Conservation (phyloP, 768 basidiomycete species). For the Fomitopsis serialis region DNA sequence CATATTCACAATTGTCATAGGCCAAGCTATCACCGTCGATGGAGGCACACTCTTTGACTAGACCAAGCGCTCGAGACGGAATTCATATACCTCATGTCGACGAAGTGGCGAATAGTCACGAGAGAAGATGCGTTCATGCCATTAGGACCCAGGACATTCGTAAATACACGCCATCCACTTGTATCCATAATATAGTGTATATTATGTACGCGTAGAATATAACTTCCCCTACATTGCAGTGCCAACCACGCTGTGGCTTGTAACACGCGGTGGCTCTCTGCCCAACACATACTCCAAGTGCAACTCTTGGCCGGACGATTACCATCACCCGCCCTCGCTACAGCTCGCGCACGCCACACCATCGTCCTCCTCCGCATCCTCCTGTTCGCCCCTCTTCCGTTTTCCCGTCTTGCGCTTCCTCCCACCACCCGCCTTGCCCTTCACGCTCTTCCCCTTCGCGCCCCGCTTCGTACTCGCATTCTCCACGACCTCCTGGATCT, state of each 20-base stretch:
- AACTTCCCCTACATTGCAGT: too few relatives aligned
- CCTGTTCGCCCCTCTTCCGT: conserved; percentile 9
- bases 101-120: too few relatives aligned
- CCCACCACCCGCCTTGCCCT: conserved; percentile 4
- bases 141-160: too few relatives aligned
- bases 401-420: conserved; percentile 9
- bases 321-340: not conserved
- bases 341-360: conserved; percentile 3
- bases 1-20: not conserved
- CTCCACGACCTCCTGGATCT: conserved; percentile 12
- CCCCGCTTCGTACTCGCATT: conserved; percentile 8
- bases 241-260: too few relatives aligned
- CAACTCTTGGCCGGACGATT: too few relatives aligned
- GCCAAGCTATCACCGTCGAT: conserved; percentile 2
- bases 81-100: too few relatives aligned
- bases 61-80: not conserved
- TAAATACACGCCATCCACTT: too few relatives aligned
- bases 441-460: conserved; percentile 8
- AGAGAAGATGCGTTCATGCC: too few relatives aligned
- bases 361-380: conserved; percentile 16
- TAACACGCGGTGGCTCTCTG: too few relatives aligned
- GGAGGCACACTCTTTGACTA: conserved; percentile 3
- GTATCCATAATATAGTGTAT: too few relatives aligned
- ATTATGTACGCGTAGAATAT: too few relatives aligned
- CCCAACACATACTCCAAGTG: too few relatives aligned